phyloP scores from a whole-genome alignment of 1,284 basidiomycete genomes.

The Microbotryomycetes sp. region DNA sequence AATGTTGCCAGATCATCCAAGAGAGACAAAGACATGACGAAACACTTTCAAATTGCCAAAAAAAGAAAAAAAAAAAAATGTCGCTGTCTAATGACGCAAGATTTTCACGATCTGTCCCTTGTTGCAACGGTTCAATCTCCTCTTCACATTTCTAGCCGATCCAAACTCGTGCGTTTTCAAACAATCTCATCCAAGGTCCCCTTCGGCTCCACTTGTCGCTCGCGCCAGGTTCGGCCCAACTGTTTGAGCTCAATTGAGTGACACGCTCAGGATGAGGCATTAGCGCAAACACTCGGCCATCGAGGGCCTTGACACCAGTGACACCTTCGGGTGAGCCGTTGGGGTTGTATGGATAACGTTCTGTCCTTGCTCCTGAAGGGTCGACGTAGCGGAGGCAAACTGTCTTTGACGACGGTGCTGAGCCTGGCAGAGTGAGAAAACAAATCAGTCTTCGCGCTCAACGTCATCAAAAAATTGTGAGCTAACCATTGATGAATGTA shows the following conservation, averaged over 20 bases:
- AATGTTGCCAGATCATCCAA: background rate
- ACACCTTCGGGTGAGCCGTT: conserved; percentile 85
- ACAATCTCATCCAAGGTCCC: conserved; percentile 92
- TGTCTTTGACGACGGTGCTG: conserved; percentile 44
- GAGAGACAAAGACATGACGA: background rate
- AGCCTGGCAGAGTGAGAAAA: background rate
- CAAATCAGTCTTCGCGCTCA: background rate
- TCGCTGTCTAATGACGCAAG: background rate
- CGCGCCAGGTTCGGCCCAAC: conserved; percentile 55
- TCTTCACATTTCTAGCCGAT: conserved; percentile 34
- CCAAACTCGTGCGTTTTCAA: conserved; percentile 70
- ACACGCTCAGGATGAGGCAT: conserved; percentile 67
- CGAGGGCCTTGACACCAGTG: conserved; percentile 76
- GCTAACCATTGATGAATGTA: conserved; percentile 53
- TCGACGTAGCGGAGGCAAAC: conserved; percentile 74
- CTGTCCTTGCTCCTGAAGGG: conserved; percentile 56
- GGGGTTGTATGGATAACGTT: conserved; percentile 84
- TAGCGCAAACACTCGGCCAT: conserved; percentile 81
- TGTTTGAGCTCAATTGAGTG: conserved; percentile 39
- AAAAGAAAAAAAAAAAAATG: background rate
- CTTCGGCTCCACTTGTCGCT: conserved; percentile 58
- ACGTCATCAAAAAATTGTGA: conserved; percentile 27
- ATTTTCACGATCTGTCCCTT: background rate
- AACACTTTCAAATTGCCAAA: background rate
- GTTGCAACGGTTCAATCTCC: background rate